Base-by-base conservation (phyloP, 768 basidiomycete species). In the Steccherinum ochraceum region DNA sequence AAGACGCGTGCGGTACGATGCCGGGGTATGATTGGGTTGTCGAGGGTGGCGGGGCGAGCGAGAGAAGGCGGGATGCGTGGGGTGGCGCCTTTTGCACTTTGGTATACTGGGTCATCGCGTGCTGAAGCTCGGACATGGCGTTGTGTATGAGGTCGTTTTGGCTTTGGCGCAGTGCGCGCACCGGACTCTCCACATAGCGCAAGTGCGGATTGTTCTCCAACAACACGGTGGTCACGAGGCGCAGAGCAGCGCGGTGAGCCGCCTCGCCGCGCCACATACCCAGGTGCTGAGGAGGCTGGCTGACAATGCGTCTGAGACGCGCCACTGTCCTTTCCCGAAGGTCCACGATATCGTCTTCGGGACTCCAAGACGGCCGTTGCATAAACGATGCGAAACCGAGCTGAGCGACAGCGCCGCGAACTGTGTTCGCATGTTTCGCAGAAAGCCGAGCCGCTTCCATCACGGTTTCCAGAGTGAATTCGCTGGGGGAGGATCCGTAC, bases 371-470 rank as follows among this genome's bases (percentile, higher is more conserved):
- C 67, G 4, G 79, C 61, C 19, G 76, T 68, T 2, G 77, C 73
- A 2, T 82, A 56, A 4, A 75, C 75, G 13, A 78, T 79, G 2
- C 71, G 47, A 41, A 81, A 12, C 68, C 67, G 4, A 80, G 62
- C 19, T 77, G 69, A 2, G 77, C 74, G 2, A 83, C 56, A 4
- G 75, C 76, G 16, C 78, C 79, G 2, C 71, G 48, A 41, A 81
- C 69, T 7, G 77, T 71, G 20, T 77, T 73, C 50, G 84, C 78
- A 54, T 77, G 64, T 46, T 72, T 71, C 20, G 69, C 65, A 3
- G 81, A 78, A 16, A 75, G 67, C 2, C 81, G 70, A 1, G 84
- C 82, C 1, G 81, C 71, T 48, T 81, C 75, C 45, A 91, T 72
- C 11, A 92, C 60, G 48, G 83, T 69, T 41, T 73, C 71, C 48